Percentiles rank a stretch among this genome's conserved stretches.
phyloP scores from a whole-genome alignment of 2,329 filamentous ascomycete species.

The Daldinia sp. region DNA sequence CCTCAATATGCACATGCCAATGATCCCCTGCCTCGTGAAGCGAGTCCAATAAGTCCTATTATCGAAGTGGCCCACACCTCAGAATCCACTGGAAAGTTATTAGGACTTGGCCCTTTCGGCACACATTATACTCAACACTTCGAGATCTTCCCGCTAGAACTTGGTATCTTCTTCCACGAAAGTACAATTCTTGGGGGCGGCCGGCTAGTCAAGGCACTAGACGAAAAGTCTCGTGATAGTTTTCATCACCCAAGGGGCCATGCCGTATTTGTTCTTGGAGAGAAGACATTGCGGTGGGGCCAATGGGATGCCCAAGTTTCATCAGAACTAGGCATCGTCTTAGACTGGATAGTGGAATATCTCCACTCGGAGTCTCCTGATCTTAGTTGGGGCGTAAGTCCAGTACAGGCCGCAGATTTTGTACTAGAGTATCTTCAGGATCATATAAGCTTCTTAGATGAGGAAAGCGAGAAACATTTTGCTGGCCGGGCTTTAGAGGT shows the following conservation, averaged over 20 bases:
- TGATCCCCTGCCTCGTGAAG: constrained; percentile 56
- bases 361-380: constrained; percentile 36
- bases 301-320: constrained; percentile 65
- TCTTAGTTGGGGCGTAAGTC: constrained; percentile 27
- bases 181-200: constrained; percentile 67
- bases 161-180: constrained; percentile 66
- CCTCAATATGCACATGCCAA: constrained; percentile 62
- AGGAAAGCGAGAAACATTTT: constrained; percentile 52
- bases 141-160: constrained; percentile 66
- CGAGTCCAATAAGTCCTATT: constrained; percentile 27
- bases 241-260: constrained; percentile 46
- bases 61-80: constrained; percentile 35
- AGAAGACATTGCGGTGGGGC: constrained; percentile 62
- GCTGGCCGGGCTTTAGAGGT: constrained; percentile 55
- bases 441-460: constrained; percentile 51
- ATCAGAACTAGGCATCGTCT: constrained; percentile 68
- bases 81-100: constrained; percentile 51
- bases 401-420: constrained; percentile 53
- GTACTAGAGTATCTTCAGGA: constrained; percentile 58
- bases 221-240: constrained; percentile 42
- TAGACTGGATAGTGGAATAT: constrained; percentile 65
- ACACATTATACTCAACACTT: constrained; percentile 70
- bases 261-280: constrained; percentile 56
- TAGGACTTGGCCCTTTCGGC: constrained; percentile 66
- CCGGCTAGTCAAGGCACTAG: constrained; percentile 52